Base-by-base conservation (phyloP, 148 eudicot species). In the Fagopyrum homotropicum region DNA sequence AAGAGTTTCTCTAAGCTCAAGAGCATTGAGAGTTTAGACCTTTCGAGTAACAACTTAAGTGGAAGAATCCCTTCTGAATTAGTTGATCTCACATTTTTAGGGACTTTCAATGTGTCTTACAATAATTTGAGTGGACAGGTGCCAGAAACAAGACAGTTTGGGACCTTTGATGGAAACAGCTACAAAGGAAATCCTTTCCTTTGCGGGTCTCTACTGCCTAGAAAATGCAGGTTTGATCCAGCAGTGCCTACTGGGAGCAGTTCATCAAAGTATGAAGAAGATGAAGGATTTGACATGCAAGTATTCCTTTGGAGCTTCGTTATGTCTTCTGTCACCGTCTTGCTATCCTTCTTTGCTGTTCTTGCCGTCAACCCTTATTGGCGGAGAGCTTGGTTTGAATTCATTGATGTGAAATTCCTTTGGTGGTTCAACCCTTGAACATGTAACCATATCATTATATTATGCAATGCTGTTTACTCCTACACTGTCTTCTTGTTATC, bases 181-280 rank as follows among this genome's bases (percentile, higher is more conserved):
- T 79, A 79, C 29, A 0, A 75, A 16, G 70, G 75, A 7, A 68
- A 77, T 73, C 77, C 74, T 0, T 43, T 47, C 59, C 69, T 80
- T 6, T 75, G 79, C 45, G 73, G 56, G 26, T 51, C n/a, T 51
- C 15, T 14, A 51, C 55, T 51, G 55, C 55, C 55, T 51, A 51
- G 55, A 51, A 51, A 16, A 11, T 51, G 55, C 12, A n/a, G 12
- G 14, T 11, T 51, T 16, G 1, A 51, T 51, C 16, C 12, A 11
- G 12, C 3, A 51, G 15, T 51, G 55, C 55, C 55, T 51, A 51
- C 16, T 11, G 12, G 16, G 4, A 14, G 16, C 4, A 51, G 1
- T 51, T 12, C 55, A 51, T 51, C 55, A 4, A 12, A 2, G 14
- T 2, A 10, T 11, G 4, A 51, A 14, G 16, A 0, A 51, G 16